A percentile compares a stretch with the other conserved stretches of the same genome.
Evolutionary conservation across 73 alveolate species (phyloP).

Genomic region (Stentor coeruleus): DNA sequence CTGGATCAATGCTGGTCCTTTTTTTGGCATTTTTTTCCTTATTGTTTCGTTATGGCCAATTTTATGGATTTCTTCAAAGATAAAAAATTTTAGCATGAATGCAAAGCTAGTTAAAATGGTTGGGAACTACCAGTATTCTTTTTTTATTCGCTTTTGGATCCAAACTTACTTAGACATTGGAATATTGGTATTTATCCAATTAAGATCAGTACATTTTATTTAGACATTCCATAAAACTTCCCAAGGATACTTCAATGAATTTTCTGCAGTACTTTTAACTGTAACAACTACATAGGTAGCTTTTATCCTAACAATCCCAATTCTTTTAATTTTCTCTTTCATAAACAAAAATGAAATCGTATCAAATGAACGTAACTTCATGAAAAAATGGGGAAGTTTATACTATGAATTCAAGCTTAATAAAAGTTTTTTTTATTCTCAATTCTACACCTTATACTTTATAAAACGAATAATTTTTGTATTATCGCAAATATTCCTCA

Average conservation of each 20-base stretch:
- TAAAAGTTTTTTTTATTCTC: slow-evolving; percentile 10
- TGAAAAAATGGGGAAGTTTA: too few relatives aligned
- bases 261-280: not conserved
- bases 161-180: not conserved
- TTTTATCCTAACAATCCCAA: too few relatives aligned
- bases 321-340: too few relatives aligned
- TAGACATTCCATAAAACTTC: not conserved
- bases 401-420: slow-evolving; percentile 7
- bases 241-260: not conserved
- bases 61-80: not conserved
- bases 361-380: too few relatives aligned
- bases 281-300: too few relatives aligned
- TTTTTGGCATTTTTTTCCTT: not conserved
- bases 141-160: slow-evolving; percentile 17
- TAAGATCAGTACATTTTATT: not conserved
- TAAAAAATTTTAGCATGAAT: not conserved
- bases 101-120: not conserved
- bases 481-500: not conserved
- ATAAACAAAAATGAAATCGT: too few relatives aligned
- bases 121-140: not conserved
- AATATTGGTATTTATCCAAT: not conserved
- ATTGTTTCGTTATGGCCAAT: not conserved
- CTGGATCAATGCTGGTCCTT: not conserved
- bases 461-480: not conserved
- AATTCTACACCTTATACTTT: not conserved